These are phyloP conservation scores for Colletotrichum lindemuthianum DNA, from an alignment of 2,329 filamentous ascomycete species.

Conservation along the genomic window DNA sequence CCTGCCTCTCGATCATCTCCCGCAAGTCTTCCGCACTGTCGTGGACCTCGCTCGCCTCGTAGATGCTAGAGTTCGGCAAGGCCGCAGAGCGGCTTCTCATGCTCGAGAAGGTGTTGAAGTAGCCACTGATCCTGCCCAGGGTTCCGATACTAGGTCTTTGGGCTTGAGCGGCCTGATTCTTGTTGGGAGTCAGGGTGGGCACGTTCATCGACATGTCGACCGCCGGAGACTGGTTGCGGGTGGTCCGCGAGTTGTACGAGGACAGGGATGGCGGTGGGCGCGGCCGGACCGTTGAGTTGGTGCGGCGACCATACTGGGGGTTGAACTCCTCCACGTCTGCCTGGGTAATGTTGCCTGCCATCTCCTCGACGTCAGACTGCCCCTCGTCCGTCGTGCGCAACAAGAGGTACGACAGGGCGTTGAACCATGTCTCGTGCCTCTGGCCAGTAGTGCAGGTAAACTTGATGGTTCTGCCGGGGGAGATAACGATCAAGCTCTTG, in stretches of 20 bases:
- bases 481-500: slow-evolving; percentile 91
- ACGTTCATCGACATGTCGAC: slow-evolving; percentile 60
- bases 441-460: slow-evolving; percentile 95
- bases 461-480: slow-evolving; percentile 88
- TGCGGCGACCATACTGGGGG: slow-evolving; percentile 61
- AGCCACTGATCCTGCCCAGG: slow-evolving; percentile 68
- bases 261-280: slow-evolving; percentile 74
- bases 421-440: slow-evolving; percentile 98
- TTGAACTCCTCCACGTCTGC: slow-evolving; percentile 85
- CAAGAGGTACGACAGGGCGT: slow-evolving; percentile 91
- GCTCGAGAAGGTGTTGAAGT: slow-evolving; percentile 67
- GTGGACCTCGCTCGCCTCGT: slow-evolving; percentile 71
- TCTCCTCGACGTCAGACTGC: slow-evolving; percentile 69
- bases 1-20: slow-evolving; percentile 80
- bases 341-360: slow-evolving; percentile 65
- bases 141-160: slow-evolving; percentile 56
- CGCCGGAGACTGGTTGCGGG: slow-evolving; percentile 71
- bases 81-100: slow-evolving; percentile 62
- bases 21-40: slow-evolving; percentile 87
- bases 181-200: slow-evolving; percentile 66
- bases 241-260: slow-evolving; percentile 81
- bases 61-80: slow-evolving; percentile 59
- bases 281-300: slow-evolving; percentile 50
- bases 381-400: slow-evolving; percentile 76
- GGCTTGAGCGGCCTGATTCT: slow-evolving; percentile 49